These are phyloP conservation scores for Monosporozyma yasuniensis DNA, from an alignment of 805 yeast genomes.

Conservation along the genomic window DNA sequence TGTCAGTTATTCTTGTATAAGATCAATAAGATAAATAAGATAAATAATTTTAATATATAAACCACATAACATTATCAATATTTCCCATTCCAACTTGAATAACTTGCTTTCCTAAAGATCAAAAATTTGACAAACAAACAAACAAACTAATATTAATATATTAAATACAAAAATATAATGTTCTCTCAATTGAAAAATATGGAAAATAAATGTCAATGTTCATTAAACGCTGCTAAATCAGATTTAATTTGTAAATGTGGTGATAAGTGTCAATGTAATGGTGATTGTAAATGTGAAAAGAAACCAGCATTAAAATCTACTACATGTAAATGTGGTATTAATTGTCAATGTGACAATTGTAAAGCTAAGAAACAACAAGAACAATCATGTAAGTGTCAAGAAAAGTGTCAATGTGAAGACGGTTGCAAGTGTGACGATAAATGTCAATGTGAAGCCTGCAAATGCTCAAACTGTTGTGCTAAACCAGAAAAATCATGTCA, in stretches of 20 bases:
- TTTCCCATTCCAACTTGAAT: no score
- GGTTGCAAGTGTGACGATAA: background rate
- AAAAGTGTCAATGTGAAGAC: background rate
- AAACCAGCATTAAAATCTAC: background rate
- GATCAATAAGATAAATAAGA: no score
- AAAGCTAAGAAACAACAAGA: no score
- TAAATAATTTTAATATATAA: no score
- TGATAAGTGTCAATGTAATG: background rate
- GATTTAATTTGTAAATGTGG: background rate
- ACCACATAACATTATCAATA: no score
- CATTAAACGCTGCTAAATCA: background rate
- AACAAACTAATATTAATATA: background rate
- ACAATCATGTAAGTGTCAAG: background rate
- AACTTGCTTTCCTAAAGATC: no score
- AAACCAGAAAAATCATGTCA: background rate
- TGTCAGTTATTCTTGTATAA: no score
- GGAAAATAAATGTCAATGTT: conserved; percentile 4
- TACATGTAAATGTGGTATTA: background rate
- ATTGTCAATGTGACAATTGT: background rate
- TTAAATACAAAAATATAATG: background rate
- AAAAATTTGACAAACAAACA: no score
- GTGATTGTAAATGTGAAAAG: background rate
- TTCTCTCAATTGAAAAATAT: conserved; percentile 2
- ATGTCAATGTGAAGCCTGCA: background rate
- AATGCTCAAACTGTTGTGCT: background rate